Evolutionary conservation across 257 asterid genomes (phyloP).

Genomic region (Plantago major): DNA sequence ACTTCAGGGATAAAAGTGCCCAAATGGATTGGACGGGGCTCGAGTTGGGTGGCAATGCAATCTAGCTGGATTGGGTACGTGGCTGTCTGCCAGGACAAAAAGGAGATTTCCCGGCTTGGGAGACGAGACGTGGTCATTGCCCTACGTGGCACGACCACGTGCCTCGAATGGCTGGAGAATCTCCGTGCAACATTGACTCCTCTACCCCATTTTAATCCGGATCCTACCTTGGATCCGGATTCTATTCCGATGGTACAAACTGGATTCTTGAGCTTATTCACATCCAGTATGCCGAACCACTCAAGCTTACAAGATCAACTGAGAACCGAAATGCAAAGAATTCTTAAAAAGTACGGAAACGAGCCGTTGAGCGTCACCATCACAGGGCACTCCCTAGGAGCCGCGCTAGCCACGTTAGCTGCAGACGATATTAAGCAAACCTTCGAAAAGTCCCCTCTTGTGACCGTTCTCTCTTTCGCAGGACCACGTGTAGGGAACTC

Average conservation of each 20-base stretch:
- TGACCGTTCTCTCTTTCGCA: slow-evolving; percentile 83
- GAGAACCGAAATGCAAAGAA: slow-evolving; percentile 43
- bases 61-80: slow-evolving; percentile 89
- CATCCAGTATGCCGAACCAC: slow-evolving; percentile 36
- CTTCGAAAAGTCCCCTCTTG: slow-evolving; percentile 42
- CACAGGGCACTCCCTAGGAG: slow-evolving; percentile 96
- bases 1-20: slow-evolving; percentile 68
- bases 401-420: slow-evolving; percentile 83
- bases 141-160: slow-evolving; percentile 78
- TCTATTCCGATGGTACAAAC: slow-evolving; percentile 75
- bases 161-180: slow-evolving; percentile 85
- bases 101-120: slow-evolving; percentile 67
- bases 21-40: slow-evolving; percentile 46
- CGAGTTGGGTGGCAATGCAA: slow-evolving; percentile 46
- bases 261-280: slow-evolving; percentile 79
- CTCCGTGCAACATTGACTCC: slow-evolving; percentile 69
- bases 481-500: slow-evolving; percentile 92
- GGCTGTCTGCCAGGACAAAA: slow-evolving; percentile 61
- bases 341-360: slow-evolving; percentile 38
- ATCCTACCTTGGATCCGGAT: background rate
- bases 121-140: slow-evolving; percentile 87
- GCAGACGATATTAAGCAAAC: slow-evolving; percentile 69
- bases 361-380: slow-evolving; percentile 72
- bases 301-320: slow-evolving; percentile 53
- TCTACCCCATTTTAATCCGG: slow-evolving; percentile 3